These are phyloP conservation scores for Cyberlindnera lachancei DNA, from an alignment of 805 yeast genomes.

Conservation along the genomic window DNA sequence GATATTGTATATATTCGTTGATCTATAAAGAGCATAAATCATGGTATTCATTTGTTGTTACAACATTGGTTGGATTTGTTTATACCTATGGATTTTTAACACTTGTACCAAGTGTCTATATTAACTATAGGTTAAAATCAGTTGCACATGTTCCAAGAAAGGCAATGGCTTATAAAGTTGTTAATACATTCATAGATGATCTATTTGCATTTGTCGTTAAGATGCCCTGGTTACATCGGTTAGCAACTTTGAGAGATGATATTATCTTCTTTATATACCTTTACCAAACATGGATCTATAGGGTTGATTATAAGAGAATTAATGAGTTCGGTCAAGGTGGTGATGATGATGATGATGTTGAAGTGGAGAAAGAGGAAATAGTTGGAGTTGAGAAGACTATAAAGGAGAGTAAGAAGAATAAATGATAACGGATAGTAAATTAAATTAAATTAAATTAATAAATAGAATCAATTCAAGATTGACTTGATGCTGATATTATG, in stretches of 20 bases:
- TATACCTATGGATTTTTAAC: constrained; percentile 35
- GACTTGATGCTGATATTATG: constrained; percentile 15
- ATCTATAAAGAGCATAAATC: constrained; percentile 32
- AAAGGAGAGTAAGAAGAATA: constrained; percentile 5
- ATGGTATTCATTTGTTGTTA: constrained; percentile 34
- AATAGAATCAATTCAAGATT: constrained; percentile 9
- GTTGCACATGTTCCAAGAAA: constrained; percentile 35
- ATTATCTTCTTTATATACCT: constrained; percentile 32
- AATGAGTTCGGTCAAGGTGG: constrained; percentile 32
- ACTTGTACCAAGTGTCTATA: constrained; percentile 32
- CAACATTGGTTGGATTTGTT: constrained; percentile 33
- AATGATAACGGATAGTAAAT: background rate
- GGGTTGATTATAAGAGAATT: constrained; percentile 31
- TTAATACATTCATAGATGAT: constrained; percentile 34
- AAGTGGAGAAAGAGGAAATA: constrained; percentile 5
- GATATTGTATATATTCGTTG: constrained; percentile 30
- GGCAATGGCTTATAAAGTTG: constrained; percentile 34
- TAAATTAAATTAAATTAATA: background rate
- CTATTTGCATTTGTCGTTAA: constrained; percentile 34
- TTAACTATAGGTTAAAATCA: constrained; percentile 34
- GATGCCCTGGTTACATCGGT: constrained; percentile 34
- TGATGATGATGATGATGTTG: constrained; percentile 9
- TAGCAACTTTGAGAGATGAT: constrained; percentile 35
- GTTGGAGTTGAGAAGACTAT: background rate
- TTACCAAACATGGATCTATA: constrained; percentile 33